These are phyloP conservation scores for Pisolithus albus DNA, from an alignment of 768 basidiomycete genomes.

Conservation along the genomic window DNA sequence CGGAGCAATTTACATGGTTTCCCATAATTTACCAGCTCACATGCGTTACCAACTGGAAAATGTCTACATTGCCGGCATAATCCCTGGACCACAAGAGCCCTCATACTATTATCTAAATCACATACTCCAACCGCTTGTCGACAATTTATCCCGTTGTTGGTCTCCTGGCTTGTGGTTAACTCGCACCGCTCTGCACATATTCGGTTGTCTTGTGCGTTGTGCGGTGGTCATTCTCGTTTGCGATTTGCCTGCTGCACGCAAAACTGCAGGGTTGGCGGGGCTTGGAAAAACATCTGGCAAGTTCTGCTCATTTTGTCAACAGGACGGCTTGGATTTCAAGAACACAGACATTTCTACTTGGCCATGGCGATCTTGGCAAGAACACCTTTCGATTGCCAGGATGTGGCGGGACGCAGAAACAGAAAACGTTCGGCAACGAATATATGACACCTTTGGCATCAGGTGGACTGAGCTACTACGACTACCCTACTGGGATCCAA, in stretches of 20 bases:
- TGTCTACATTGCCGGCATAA: slow-evolving; percentile 26
- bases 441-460: slow-evolving; percentile 17
- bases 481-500: slow-evolving; percentile 32
- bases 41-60: slow-evolving; percentile 29
- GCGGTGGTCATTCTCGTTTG: slow-evolving; percentile 24
- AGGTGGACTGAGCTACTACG: slow-evolving; percentile 25
- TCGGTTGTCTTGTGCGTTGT: slow-evolving; percentile 24
- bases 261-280: slow-evolving; percentile 17
- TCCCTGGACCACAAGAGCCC: slow-evolving; percentile 18
- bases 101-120: slow-evolving; percentile 29
- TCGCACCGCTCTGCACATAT: slow-evolving; percentile 11
- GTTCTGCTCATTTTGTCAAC: slow-evolving; percentile 23
- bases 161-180: slow-evolving; percentile 23
- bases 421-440: slow-evolving; percentile 3
- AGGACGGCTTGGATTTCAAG: slow-evolving; percentile 9
- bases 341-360: slow-evolving; percentile 16
- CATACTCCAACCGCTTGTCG: slow-evolving; percentile 30
- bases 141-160: slow-evolving; percentile 32
- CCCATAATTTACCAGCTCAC: slow-evolving; percentile 23
- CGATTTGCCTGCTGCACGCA: slow-evolving; percentile 18
- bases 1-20: slow-evolving; percentile 28
- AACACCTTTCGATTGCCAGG: slow-evolving; percentile 13
- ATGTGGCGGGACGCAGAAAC: slow-evolving; percentile 12
- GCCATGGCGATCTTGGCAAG: slow-evolving; percentile 7
- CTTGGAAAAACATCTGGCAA: background rate